Evolutionary conservation across 805 yeast genomes (phyloP).

Genomic region (Candida jianshihensis): DNA sequence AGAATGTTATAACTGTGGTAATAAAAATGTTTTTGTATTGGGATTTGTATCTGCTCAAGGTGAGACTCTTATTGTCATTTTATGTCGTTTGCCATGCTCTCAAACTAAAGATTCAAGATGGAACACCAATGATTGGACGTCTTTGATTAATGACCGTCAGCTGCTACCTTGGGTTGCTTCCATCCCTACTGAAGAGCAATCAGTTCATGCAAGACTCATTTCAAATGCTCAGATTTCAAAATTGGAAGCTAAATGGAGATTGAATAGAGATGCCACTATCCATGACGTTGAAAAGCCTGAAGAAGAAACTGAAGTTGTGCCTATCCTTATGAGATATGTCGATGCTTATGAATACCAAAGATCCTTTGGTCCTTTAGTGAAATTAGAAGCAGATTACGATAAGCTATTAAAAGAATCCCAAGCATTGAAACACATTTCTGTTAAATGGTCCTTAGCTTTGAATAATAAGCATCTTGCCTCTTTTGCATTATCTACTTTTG

Average conservation of each 20-base stretch:
- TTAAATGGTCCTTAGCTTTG: slow-evolving; percentile 66
- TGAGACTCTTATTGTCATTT: slow-evolving; percentile 77
- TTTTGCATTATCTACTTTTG: slow-evolving; percentile 62
- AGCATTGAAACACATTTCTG: slow-evolving; percentile 63
- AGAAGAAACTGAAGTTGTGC: slow-evolving; percentile 55
- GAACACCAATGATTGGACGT: slow-evolving; percentile 86
- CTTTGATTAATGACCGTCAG: slow-evolving; percentile 73
- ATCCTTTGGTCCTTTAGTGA: slow-evolving; percentile 75
- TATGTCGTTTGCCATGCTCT: slow-evolving; percentile 87
- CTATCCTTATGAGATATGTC: slow-evolving; percentile 66
- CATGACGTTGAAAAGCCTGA: slow-evolving; percentile 51
- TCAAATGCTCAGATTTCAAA: slow-evolving; percentile 58
- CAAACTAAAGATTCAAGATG: slow-evolving; percentile 68
- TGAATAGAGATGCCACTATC: slow-evolving; percentile 64
- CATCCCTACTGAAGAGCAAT: slow-evolving; percentile 59
- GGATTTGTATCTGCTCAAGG: slow-evolving; percentile 86
- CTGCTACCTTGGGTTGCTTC: slow-evolving; percentile 79
- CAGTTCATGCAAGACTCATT: slow-evolving; percentile 46
- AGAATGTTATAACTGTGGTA: slow-evolving; percentile 90
- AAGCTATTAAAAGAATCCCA: slow-evolving; percentile 68
- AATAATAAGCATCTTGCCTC: slow-evolving; percentile 62
- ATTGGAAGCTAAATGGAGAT: slow-evolving; percentile 78
- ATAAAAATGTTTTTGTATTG: slow-evolving; percentile 66
- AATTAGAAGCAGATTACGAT: slow-evolving; percentile 78
- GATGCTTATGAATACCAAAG: slow-evolving; percentile 85